Base-by-base conservation (phyloP, 2,329 filamentous ascomycete genomes). In the Aspergillus brunneoviolaceus region DNA sequence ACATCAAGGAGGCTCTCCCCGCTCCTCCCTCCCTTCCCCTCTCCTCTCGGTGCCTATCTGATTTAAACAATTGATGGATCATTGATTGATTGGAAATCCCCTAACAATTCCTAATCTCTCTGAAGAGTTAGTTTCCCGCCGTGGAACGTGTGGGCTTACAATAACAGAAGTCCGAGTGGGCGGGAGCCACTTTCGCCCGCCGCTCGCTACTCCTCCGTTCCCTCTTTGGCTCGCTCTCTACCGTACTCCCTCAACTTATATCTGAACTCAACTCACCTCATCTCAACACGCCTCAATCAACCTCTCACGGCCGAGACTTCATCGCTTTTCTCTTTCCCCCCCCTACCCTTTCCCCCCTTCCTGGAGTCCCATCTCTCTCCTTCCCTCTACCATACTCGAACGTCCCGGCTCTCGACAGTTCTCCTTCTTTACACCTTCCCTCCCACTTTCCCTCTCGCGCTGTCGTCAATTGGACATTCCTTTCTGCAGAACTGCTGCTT, bases 281-380 rank as follows among this genome's bases (percentile, higher is more conserved):
- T 4, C 16, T 45, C 39, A 45, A 45, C 39, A 19, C 39, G 52
- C 57, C 23, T 35, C 25, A 35, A 35, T 35, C 27, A 29, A 39
- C 57, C 60, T 60, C 42, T 61, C 55, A 52, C 51, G 51, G 51
- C 51, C 47, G 48, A 56, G 58, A 59, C 59, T 29, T 27, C 7
- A 19, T 52, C 35, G 16, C 50, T 57, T 52, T 57, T 27, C 29
- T 53, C 48, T 53, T 14, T n/a, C 21, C 23, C 51, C 35, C 14
- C 39, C 25, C n/a, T n/a, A 12, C 27, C 29, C 49, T 39, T 47
- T 23, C 19, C 29, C 49, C 54, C 56, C 47, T 35, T 39, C 35
- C 48, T 62, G 35, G 45, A 29, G 27, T 29, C 21, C 27, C n/a
- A 12, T 51, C 39, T 25, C 49, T 42, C 33, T 50, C 54, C 33